Conservation (phyloP, 768 basidiomycete species). For the Suillus cothurnatus region DNA sequence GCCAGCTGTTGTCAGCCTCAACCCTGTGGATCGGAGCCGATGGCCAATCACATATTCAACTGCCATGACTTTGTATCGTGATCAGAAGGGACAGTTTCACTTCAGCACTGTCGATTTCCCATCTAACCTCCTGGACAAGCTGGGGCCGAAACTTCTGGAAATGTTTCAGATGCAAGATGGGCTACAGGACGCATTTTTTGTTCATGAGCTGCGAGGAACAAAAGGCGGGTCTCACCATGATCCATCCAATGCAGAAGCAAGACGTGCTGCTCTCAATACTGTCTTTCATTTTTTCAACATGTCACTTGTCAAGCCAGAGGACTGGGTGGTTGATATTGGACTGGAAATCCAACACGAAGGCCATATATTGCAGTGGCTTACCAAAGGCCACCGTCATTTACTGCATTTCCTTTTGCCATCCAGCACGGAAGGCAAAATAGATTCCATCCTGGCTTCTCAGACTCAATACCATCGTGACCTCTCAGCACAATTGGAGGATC, state of each 20-base stretch:
- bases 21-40: conserved; percentile 8
- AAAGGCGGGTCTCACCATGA: no score
- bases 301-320: background rate
- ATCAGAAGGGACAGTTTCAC: conserved; percentile 1
- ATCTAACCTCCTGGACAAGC: background rate
- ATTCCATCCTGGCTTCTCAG: background rate
- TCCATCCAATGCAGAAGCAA: no score
- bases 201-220: no score
- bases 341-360: background rate
- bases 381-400: background rate
- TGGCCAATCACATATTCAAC: conserved; percentile 11
- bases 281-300: background rate
- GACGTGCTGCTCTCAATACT: no score
- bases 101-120: conserved; percentile 1
- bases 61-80: background rate
- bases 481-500: background rate
- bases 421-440: background rate
- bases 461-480: background rate
- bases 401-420: background rate
- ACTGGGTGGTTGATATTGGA: background rate
- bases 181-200: background rate
- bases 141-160: background rate
- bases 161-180: background rate
- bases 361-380: background rate
- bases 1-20: conserved; percentile 2